Evolutionary conservation across 1,284 basidiomycete species (phyloP), one percentile per base, ranked within the genome.

Genomic region (Neonothopanus nambi): DNA sequence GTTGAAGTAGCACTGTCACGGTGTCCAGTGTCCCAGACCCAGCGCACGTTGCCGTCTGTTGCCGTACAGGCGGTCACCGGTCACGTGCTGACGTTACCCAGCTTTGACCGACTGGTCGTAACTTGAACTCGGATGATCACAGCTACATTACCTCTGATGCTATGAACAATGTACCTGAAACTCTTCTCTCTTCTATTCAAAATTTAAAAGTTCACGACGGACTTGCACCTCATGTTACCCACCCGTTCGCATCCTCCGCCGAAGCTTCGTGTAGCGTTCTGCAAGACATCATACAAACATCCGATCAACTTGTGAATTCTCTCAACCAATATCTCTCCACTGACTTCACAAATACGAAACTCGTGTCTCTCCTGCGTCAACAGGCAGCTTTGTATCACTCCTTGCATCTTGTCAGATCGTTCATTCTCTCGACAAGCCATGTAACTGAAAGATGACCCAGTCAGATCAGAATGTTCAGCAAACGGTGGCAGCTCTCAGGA

Each of bases 331-430:
- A 83, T 62, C 64, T 74, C 12, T 66, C 77, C 2, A 63, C 76
- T 15, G 71, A 79, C 8, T 72, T 83, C 42, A 72, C 79, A 2
- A 84, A 85, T 47, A 76, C 83, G 11, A 89, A 87, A 59, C 73
- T 87, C 8, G 72, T 87, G 23, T 87, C 86, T 9, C 70, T 82
- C 24, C 73, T 88, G 60, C 79, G 84, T 18, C 84, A 89, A 61
- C 79, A 85, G 53, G 75, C 84, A 0, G 64, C 72, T 7, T 77
- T 84, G 8, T 75, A 77, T 20, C 71, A 79, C 56, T 68, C 72
- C 5, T 67, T 81, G 12, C 72, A 80, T 59, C 68, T 74, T 60
- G 82, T 85, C 63, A 72, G 75, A 59, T 53, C 48, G 48, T 45
- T 62, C 57, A 45, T 50, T 52, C 43, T 18, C 18, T 54, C 13